Evolutionary conservation across 148 eudicot genomes (phyloP).

Genomic region (Silene conica): DNA sequence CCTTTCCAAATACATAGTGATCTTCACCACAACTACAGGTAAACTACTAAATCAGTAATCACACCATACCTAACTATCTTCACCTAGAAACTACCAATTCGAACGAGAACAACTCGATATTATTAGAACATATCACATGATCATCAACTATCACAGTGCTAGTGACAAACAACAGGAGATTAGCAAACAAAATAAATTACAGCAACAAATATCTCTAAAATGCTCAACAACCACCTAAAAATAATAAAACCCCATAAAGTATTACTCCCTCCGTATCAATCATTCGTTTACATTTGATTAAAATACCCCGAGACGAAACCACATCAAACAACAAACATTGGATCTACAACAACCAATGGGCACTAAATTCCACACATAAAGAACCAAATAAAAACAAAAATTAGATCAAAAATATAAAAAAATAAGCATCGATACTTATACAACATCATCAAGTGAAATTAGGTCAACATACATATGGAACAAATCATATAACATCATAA

Average conservation of each 20-base stretch:
- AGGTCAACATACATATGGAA: conserved; percentile 4
- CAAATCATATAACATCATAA: not conserved
- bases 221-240: not conserved
- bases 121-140: not conserved
- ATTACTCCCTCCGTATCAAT: too few relatives aligned
- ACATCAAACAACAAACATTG: conserved; percentile 21
- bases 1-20: not conserved
- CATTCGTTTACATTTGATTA: not conserved
- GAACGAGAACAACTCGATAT: not conserved
- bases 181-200: not conserved
- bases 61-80: not conserved
- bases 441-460: conserved; percentile 15
- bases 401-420: conserved; percentile 18
- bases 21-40: not conserved
- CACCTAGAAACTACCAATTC: not conserved
- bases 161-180: not conserved
- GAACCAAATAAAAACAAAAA: conserved; percentile 6
- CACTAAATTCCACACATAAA: not conserved
- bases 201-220: conserved; percentile 1
- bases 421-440: not conserved
- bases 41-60: too few relatives aligned
- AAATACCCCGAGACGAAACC: conserved; percentile 13
- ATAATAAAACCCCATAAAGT: too few relatives aligned
- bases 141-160: not conserved
- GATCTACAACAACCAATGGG: conserved; percentile 20